phyloP scores from a whole-genome alignment of 805 yeast species.

The Candida sanyiensis region DNA sequence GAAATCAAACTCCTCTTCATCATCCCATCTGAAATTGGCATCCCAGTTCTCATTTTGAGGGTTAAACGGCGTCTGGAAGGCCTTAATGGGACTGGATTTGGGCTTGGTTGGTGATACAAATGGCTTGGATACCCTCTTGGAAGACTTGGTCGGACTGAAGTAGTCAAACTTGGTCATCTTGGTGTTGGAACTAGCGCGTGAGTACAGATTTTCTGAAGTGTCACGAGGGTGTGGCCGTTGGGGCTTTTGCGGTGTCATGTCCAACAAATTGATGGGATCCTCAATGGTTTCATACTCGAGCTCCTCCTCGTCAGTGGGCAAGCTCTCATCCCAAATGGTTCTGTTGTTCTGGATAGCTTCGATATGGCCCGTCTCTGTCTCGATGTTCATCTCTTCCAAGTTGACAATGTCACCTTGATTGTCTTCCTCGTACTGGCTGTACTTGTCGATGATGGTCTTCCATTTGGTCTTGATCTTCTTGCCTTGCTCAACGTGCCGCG shows the following conservation, averaged over 20 bases:
- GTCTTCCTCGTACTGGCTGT: conserved; percentile 25
- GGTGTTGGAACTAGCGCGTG: no score
- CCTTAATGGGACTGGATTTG: background rate
- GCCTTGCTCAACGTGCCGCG: conserved; percentile 16
- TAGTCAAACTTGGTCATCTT: no score
- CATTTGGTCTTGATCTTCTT: conserved; percentile 26
- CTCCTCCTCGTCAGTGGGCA: background rate
- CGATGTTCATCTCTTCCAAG: conserved; percentile 17
- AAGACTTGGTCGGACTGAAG: no score
- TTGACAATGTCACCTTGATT: conserved; percentile 34
- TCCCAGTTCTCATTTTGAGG: no score
- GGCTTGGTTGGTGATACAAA: no score
- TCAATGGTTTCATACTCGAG: conserved; percentile 1
- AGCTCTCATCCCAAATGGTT: conserved; percentile 18
- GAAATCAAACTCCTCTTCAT: background rate
- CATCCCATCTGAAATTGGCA: background rate
- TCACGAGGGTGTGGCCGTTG: no score
- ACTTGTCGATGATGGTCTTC: conserved; percentile 29
- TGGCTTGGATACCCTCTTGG: no score
- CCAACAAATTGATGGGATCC: conserved; percentile 7
- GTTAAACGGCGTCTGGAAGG: no score
- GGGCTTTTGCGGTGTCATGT: no score
- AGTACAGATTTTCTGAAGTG: conserved; percentile 3
- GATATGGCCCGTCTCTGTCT: conserved; percentile 22
- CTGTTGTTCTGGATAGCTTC: conserved; percentile 8